A percentile compares a stretch with the other conserved stretches of the same genome.
Evolutionary conservation across 352 stramenopile species (phyloP).

Genomic region (Phytophthora ramorum): DNA sequence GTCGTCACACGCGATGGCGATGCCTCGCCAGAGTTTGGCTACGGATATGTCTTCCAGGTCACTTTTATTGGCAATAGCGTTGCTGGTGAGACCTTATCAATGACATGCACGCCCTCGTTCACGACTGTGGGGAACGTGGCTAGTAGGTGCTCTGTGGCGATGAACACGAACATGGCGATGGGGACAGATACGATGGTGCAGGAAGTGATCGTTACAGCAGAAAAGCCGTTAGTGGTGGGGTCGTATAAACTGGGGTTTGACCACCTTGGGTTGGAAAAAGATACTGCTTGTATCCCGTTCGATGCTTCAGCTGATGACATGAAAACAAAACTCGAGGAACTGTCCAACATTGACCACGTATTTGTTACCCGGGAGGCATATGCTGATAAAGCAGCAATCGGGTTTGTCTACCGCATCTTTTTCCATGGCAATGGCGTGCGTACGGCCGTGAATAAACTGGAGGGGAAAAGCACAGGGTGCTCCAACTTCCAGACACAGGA

Average conservation of each 20-base stretch:
- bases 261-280: conserved; percentile 41
- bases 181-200: conserved; percentile 76
- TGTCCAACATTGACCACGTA: conserved; percentile 82
- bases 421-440: conserved; percentile 82
- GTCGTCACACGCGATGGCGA: conserved; percentile 82
- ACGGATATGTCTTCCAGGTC: conserved; percentile 75
- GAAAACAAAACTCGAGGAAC: conserved; percentile 53
- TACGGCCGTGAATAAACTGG: conserved; percentile 35
- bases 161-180: conserved; percentile 75
- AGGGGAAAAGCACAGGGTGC: conserved; percentile 31
- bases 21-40: conserved; percentile 55
- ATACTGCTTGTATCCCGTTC: conserved; percentile 67
- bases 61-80: conserved; percentile 82
- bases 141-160: conserved; percentile 56
- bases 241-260: conserved; percentile 66
- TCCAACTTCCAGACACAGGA: conserved; percentile 66
- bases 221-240: conserved; percentile 56
- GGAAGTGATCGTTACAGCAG: conserved; percentile 63
- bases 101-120: conserved; percentile 30
- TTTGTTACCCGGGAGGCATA: conserved; percentile 66
- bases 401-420: conserved; percentile 76
- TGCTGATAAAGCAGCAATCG: conserved; percentile 43
- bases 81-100: conserved; percentile 57
- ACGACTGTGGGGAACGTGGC: conserved; percentile 39
- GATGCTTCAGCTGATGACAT: conserved; percentile 61